These are phyloP conservation scores for Chrysosporium keratinophilum DNA, from an alignment of 2,329 filamentous ascomycete species.

Conservation along the genomic window DNA sequence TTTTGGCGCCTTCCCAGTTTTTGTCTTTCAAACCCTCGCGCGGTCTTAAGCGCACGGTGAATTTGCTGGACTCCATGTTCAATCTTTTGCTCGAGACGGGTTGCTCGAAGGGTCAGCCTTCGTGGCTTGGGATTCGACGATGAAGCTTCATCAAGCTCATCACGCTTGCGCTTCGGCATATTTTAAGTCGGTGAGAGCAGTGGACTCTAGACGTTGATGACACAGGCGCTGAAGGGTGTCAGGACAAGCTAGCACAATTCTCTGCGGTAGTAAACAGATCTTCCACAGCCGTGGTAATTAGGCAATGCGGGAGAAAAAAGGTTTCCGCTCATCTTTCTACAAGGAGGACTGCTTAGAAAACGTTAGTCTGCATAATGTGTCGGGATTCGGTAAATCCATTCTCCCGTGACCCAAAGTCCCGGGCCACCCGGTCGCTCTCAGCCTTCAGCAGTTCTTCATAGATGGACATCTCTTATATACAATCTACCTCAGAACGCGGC, in stretches of 20 bases:
- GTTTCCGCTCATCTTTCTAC: too few relatives aligned
- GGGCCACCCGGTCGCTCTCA: too few relatives aligned
- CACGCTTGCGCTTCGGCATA: constrained; percentile 34
- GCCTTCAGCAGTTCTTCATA: not conserved
- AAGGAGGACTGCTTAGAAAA: too few relatives aligned
- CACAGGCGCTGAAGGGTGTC: too few relatives aligned
- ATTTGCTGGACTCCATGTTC: constrained; percentile 43
- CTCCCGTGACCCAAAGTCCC: too few relatives aligned
- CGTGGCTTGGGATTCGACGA: constrained; percentile 19
- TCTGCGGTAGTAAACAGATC: too few relatives aligned
- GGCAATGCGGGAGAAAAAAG: too few relatives aligned
- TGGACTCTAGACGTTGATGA: not conserved
- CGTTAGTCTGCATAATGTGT: too few relatives aligned
- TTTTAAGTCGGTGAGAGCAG: not conserved
- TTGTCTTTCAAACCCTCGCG: constrained; percentile 53
- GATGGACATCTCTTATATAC: not conserved
- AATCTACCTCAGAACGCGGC: not conserved
- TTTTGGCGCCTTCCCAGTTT: constrained; percentile 53
- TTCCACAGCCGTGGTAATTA: too few relatives aligned
- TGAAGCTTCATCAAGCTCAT: constrained; percentile 22
- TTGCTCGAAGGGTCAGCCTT: constrained; percentile 26
- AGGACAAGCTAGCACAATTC: too few relatives aligned
- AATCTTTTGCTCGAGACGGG: constrained; percentile 39
- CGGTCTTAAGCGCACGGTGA: constrained; percentile 45
- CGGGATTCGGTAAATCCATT: too few relatives aligned